Conservation (phyloP, 2,329 filamentous ascomycete genomes). For the Exophiala xenobiotica region DNA sequence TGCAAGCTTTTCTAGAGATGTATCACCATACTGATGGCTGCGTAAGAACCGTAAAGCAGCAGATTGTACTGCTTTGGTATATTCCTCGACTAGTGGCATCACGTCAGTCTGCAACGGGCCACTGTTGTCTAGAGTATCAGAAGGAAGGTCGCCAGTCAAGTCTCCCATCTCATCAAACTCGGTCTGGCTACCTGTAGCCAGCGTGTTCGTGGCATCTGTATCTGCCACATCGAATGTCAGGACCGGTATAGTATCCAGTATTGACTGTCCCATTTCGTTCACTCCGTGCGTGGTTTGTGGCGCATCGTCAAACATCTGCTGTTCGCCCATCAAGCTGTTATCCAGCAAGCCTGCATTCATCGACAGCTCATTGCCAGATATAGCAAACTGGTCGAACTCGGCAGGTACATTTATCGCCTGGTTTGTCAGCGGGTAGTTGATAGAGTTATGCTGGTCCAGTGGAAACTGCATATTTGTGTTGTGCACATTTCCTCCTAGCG, state of each 20-base stretch:
- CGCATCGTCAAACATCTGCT: conserved; percentile 7
- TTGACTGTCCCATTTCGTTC: conserved; percentile 2
- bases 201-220: conserved; percentile 4
- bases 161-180: neutral
- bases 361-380: neutral
- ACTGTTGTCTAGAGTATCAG: neutral
- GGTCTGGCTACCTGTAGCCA: neutral
- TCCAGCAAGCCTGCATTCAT: conserved; percentile 5
- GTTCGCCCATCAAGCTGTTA: conserved; percentile 13
- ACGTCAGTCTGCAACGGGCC: conserved; percentile 22
- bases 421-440: conserved; percentile 9
- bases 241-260: conserved; percentile 6
- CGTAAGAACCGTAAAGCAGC: conserved; percentile 4
- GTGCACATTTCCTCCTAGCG: neutral
- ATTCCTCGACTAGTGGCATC: conserved; percentile 19
- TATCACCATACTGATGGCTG: conserved; percentile 3
- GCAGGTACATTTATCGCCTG: conserved; percentile 2
- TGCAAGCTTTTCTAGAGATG: conserved; percentile 2
- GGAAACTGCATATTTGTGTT: conserved; percentile 8
- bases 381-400: conserved; percentile 10
- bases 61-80: conserved; percentile 14
- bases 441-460: conserved; percentile 1
- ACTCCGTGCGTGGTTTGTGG: conserved; percentile 3
- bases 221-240: conserved; percentile 21
- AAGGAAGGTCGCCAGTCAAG: conserved; percentile 5